phyloP scores from a whole-genome alignment of 2,329 filamentous ascomycete genomes.

The Neophaeococcomyces mojaviensis region DNA sequence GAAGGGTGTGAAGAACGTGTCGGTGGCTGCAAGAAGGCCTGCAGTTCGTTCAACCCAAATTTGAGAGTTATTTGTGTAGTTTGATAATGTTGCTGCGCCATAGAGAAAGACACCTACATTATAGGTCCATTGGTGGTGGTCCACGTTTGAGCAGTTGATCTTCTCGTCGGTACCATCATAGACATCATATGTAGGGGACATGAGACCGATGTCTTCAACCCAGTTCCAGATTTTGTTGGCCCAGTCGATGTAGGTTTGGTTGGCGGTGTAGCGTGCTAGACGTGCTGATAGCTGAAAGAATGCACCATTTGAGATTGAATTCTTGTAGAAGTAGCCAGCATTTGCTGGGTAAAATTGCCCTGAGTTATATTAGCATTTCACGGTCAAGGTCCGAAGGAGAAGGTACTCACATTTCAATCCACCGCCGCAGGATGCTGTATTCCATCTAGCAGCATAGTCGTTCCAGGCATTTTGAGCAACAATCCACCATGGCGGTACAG shows the following conservation, averaged over 20 bases:
- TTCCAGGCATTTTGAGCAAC: constrained; percentile 67
- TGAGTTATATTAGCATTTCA: not conserved
- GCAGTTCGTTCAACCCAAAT: constrained; percentile 48
- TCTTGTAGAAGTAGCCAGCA: constrained; percentile 75
- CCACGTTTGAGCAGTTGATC: constrained; percentile 54
- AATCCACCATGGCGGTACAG: constrained; percentile 30
- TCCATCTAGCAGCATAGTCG: constrained; percentile 62
- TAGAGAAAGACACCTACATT: constrained; percentile 56
- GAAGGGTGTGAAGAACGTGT: constrained; percentile 42
- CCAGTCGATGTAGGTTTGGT: constrained; percentile 56
- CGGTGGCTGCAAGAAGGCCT: constrained; percentile 45
- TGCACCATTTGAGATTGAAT: constrained; percentile 71
- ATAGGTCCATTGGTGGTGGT: constrained; percentile 60
- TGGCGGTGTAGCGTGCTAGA: constrained; percentile 58
- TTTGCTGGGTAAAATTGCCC: constrained; percentile 75
- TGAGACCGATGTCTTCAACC: constrained; percentile 47
- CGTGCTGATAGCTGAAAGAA: constrained; percentile 75
- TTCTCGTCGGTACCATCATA: constrained; percentile 54
- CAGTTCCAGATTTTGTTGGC: constrained; percentile 59
- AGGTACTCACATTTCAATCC: constrained; percentile 52
- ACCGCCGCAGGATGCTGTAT: constrained; percentile 57
- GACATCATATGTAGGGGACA: constrained; percentile 56
- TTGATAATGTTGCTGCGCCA: constrained; percentile 29
- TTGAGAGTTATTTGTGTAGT: constrained; percentile 52
- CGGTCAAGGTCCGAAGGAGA: no score